These are phyloP conservation scores for Lithospermum erythrorhizon DNA, from an alignment of 257 asterid genomes.

Conservation along the genomic window DNA sequence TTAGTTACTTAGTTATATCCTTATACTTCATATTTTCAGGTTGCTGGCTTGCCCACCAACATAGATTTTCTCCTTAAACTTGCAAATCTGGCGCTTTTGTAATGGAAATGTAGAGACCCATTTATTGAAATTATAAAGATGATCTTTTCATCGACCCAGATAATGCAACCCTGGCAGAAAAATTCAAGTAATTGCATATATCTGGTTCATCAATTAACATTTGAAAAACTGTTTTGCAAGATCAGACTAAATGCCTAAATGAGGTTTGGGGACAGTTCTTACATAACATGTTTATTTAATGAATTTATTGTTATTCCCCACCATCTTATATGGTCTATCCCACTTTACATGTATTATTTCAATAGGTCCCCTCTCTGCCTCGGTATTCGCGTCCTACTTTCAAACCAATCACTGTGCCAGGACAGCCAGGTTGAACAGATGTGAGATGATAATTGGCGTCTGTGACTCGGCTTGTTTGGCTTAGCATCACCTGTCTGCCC, in stretches of 20 bases:
- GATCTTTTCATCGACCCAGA: slow-evolving; percentile 51
- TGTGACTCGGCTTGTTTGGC: slow-evolving; percentile 28
- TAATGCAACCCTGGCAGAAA: slow-evolving; percentile 29
- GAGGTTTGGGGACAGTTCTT: too few species aligned
- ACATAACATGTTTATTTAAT: slow-evolving; percentile 9
- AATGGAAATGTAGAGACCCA: slow-evolving; percentile 90
- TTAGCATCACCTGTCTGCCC: slow-evolving; percentile 36
- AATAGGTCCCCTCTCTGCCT: slow-evolving; percentile 52
- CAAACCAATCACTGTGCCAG: slow-evolving; percentile 57
- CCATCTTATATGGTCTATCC: too few species aligned
- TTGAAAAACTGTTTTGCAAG: slow-evolving; percentile 42
- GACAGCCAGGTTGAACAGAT: slow-evolving; percentile 53
- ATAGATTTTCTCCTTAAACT: slow-evolving; percentile 78
- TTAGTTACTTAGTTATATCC: background rate
- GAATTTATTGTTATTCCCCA: slow-evolving; percentile 6
- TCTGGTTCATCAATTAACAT: slow-evolving; percentile 64
- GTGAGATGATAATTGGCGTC: slow-evolving; percentile 56
- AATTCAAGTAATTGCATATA: slow-evolving; percentile 29
- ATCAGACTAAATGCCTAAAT: slow-evolving; percentile 23
- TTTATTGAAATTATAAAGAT: slow-evolving; percentile 71
- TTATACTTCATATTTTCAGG: slow-evolving; percentile 28
- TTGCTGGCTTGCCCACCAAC: slow-evolving; percentile 98
- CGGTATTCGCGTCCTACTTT: slow-evolving; percentile 87
- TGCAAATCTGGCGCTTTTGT: slow-evolving; percentile 61
- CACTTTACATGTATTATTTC: slow-evolving; percentile 12